Evolutionary conservation across 352 stramenopile genomes (phyloP).

Genomic region (Phytophthora rubi): DNA sequence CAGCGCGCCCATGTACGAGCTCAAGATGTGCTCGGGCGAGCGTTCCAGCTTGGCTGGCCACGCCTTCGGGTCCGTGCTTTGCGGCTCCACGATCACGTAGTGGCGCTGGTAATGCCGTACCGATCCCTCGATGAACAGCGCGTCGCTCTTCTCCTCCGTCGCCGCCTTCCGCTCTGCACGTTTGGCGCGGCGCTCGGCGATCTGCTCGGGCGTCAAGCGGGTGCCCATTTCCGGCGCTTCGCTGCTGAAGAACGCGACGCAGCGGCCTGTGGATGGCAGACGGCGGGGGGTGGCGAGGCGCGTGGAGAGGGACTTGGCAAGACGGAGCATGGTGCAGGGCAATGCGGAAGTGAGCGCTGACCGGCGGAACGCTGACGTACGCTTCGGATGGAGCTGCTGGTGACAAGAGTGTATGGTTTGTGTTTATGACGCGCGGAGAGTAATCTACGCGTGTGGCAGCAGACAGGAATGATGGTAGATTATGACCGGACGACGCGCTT

Average conservation of each 20-base stretch:
- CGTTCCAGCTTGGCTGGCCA: slow-evolving; percentile 81
- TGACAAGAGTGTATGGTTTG: slow-evolving; percentile 11
- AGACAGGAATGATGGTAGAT: slow-evolving; percentile 28
- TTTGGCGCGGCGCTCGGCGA: slow-evolving; percentile 39
- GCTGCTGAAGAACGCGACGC: slow-evolving; percentile 24
- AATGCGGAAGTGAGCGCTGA: slow-evolving; percentile 19
- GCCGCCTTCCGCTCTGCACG: slow-evolving; percentile 25
- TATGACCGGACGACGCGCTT: no score
- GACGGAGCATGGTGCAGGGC: slow-evolving; percentile 18
- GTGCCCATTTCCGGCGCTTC: slow-evolving; percentile 27
- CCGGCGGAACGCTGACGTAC: slow-evolving; percentile 9
- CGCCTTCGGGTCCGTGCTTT: slow-evolving; percentile 40
- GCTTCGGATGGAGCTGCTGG: slow-evolving; percentile 17
- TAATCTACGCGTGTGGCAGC: slow-evolving; percentile 17
- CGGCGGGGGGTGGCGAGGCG: slow-evolving; percentile 5
- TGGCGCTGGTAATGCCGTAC: slow-evolving; percentile 63
- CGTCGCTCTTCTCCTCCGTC: slow-evolving; percentile 20
- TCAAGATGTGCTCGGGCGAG: slow-evolving; percentile 63
- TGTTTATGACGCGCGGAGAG: background rate
- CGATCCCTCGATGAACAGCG: slow-evolving; percentile 64
- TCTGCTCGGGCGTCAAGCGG: slow-evolving; percentile 37
- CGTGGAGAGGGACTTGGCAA: slow-evolving; percentile 17
- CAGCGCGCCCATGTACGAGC: slow-evolving; percentile 41
- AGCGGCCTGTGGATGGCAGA: slow-evolving; percentile 7
- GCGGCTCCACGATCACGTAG: slow-evolving; percentile 61